phyloP scores from a whole-genome alignment of 139 green algal species.

The Astrephomene gubernaculifera region DNA sequence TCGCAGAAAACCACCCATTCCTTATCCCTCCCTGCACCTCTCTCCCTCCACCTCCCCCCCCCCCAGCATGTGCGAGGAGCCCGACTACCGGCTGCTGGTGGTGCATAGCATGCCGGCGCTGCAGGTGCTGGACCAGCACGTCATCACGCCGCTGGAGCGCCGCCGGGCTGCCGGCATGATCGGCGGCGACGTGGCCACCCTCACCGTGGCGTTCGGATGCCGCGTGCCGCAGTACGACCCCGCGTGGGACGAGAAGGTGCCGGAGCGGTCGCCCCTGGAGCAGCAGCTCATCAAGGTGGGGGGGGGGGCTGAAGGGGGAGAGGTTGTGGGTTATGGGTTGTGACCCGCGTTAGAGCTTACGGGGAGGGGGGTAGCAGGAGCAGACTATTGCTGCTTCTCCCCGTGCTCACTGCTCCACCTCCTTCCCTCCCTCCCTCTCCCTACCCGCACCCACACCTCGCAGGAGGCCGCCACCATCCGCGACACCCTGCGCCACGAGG shows the following conservation, averaged over 20 bases:
- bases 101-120: conserved; percentile 65
- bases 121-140: conserved; percentile 65
- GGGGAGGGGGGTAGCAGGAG: no score
- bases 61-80: conserved; percentile 62
- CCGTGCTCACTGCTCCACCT: background rate
- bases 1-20: no score
- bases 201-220: conserved; percentile 61
- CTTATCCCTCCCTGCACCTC: no score
- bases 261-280: conserved; percentile 53
- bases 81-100: conserved; percentile 69
- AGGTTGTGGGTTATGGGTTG: no score
- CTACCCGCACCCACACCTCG: background rate
- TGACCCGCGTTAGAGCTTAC: no score
- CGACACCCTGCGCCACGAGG: conserved; percentile 33
- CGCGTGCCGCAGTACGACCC: conserved; percentile 43
- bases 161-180: conserved; percentile 51
- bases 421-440: background rate
- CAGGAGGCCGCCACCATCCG: conserved; percentile 49
- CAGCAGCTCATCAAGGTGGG: conserved; percentile 59
- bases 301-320: no score
- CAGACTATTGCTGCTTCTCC: no score
- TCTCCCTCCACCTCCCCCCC: background rate
- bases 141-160: conserved; percentile 57
- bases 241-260: conserved; percentile 48
- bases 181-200: conserved; percentile 32